Evolutionary conservation across 345 rosid genomes (phyloP), one percentile per base, ranked within the genome.

Genomic region (Arabidopsis suecica): DNA sequence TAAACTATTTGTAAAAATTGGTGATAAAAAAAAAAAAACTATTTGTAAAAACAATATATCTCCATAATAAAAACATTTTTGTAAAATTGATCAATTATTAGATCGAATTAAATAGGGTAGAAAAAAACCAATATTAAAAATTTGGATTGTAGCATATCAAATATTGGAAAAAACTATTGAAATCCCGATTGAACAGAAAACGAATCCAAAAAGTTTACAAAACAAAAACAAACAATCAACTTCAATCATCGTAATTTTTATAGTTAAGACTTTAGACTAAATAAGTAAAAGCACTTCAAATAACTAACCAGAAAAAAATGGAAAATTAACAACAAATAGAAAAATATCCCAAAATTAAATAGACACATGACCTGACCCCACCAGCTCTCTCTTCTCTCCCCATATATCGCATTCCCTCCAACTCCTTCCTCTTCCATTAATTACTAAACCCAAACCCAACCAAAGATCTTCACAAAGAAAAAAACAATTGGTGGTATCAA

Each of bases 331-430:
- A 3, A 49, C 45, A 11, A 28, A 18, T 0, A 8, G 23, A 34
- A 56, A 20, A 28, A 25, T 6, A 34, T 34, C 37, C 8, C 7
- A 42, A 54, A 28, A 49, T 42, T 59, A 53, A 69, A 69, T 36
- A 76, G 1, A 78, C 37, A 65, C 61, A 77, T 65, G 68, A 78
- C 28, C 38, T 13, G 81, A 54, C 69, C 81, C 81, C 72, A 72
- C 78, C 56, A 58, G 63, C 68, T 40, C 16, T 60, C 72, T 51
- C 20, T 11, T 23, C 23, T 2, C 7, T 20, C 20, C 25, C 10
- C 41, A 71, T 72, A 78, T 72, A 71, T 71, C 23, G 18, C n/a
- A 78, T 72, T 78, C 78, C 78, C 81, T 78, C 81, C 81, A 72
- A 65, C 58, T 59, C 34, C 50, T 45, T 32, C 59, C 8, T 9